Percentiles rank a stretch among this genome's conserved stretches.
Evolutionary conservation across 2,329 filamentous ascomycete species (phyloP).

Genomic region (Fusarium miscanthi): DNA sequence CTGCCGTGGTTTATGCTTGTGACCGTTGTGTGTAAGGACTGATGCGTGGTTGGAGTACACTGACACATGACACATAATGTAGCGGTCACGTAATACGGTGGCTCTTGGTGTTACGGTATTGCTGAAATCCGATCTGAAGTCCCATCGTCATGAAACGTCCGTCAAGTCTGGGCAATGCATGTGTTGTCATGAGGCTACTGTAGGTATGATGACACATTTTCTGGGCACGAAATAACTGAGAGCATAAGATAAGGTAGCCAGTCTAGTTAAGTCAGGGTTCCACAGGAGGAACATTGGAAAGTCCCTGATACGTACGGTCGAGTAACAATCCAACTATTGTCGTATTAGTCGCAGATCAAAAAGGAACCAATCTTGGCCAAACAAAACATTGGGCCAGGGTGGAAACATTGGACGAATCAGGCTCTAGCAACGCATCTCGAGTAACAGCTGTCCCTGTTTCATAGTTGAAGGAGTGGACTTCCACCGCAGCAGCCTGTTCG

Average conservation of each 20-base stretch:
- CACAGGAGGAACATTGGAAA: slow-evolving; percentile 21
- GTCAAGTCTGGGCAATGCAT: slow-evolving; percentile 30
- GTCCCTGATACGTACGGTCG: not conserved
- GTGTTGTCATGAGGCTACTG: slow-evolving; percentile 34
- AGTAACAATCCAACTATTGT: slow-evolving; percentile 8
- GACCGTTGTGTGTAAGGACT: slow-evolving; percentile 14
- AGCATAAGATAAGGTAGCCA: not conserved
- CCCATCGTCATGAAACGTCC: slow-evolving; percentile 36
- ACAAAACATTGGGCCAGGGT: slow-evolving; percentile 21
- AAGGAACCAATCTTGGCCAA: slow-evolving; percentile 6
- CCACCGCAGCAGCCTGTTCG: slow-evolving; percentile 6
- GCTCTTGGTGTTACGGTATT: slow-evolving; percentile 15
- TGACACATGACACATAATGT: slow-evolving; percentile 16
- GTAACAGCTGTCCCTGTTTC: slow-evolving; percentile 33
- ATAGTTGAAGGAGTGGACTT: slow-evolving; percentile 11
- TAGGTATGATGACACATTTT: slow-evolving; percentile 36
- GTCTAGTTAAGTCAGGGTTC: slow-evolving; percentile 22
- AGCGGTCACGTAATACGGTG: slow-evolving; percentile 14
- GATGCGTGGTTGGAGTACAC: not conserved
- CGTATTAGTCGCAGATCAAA: slow-evolving; percentile 11
- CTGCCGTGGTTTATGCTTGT: slow-evolving; percentile 17
- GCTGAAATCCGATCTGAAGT: slow-evolving; percentile 12
- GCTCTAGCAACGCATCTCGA: slow-evolving; percentile 12
- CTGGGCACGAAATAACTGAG: slow-evolving; percentile 8
- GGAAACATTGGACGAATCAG: slow-evolving; percentile 37